Percentiles rank a stretch among this genome's conserved stretches.
Evolutionary conservation across 176 grass and related monocot genomes (phyloP).

Genomic region (bread wheat (Triticum aestivum)): DNA sequence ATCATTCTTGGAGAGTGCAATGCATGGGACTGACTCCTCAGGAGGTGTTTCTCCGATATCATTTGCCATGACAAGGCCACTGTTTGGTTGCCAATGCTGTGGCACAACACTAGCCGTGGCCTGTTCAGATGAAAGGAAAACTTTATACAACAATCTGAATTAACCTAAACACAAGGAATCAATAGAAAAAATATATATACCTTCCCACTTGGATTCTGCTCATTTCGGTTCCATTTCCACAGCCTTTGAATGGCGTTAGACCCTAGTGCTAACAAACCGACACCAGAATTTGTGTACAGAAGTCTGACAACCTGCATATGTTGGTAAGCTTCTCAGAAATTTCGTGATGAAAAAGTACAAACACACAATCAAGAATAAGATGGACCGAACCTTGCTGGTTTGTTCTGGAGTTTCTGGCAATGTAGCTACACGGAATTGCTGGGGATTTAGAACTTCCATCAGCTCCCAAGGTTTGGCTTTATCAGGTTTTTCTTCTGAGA

Average conservation of each 20-base stretch:
- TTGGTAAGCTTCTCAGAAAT: slow-evolving; percentile 8
- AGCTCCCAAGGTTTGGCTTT: slow-evolving; percentile 71
- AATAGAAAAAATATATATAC: slow-evolving; percentile 42
- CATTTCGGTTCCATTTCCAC: slow-evolving; percentile 84
- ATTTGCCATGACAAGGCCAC: slow-evolving; percentile 92
- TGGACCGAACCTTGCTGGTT: slow-evolving; percentile 56
- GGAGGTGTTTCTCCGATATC: slow-evolving; percentile 60
- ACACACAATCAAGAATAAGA: slow-evolving; percentile 27
- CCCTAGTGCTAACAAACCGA: slow-evolving; percentile 82
- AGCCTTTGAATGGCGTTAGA: slow-evolving; percentile 90
- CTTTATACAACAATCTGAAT: slow-evolving; percentile 23
- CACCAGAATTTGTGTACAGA: slow-evolving; percentile 90
- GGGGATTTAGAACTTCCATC: slow-evolving; percentile 73
- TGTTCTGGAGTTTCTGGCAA: slow-evolving; percentile 88
- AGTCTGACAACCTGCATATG: slow-evolving; percentile 77
- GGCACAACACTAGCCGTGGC: slow-evolving; percentile 81
- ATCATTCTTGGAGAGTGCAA: slow-evolving; percentile 97
- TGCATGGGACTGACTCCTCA: slow-evolving; percentile 84
- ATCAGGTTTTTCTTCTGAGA: slow-evolving; percentile 81
- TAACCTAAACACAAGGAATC: slow-evolving; percentile 31
- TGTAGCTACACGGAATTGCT: slow-evolving; percentile 77
- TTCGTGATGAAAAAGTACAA: slow-evolving; percentile 2
- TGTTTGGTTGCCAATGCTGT: slow-evolving; percentile 91
- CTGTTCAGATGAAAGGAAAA: slow-evolving; percentile 48
- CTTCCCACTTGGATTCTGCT: slow-evolving; percentile 88